Conservation (phyloP, 441 rosid genomes). For the Pelargonium myrrhifolium region DNA sequence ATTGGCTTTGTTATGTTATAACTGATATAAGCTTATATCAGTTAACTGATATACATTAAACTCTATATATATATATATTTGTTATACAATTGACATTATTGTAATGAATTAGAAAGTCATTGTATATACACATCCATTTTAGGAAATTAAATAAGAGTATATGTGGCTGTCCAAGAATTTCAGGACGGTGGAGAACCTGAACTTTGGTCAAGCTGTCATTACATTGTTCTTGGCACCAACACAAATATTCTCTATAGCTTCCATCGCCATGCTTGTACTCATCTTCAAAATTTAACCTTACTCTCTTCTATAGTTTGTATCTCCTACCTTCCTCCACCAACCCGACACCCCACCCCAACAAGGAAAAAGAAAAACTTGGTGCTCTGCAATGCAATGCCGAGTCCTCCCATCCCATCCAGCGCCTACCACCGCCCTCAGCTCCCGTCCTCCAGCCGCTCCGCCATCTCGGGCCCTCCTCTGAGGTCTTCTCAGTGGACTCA, state of each 20-base stretch:
- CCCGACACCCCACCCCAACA: not conserved
- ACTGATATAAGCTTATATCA: too few relatives aligned
- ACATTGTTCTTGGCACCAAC: not conserved
- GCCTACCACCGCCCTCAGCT: not conserved
- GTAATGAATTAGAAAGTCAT: too few relatives aligned
- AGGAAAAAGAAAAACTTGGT: too few relatives aligned
- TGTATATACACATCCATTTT: too few relatives aligned
- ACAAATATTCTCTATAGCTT: not conserved
- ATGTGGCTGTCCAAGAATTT: too few relatives aligned
- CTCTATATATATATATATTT: too few relatives aligned
- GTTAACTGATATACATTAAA: too few relatives aligned
- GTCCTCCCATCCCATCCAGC: not conserved
- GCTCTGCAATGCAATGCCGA: slow-evolving; percentile 2
- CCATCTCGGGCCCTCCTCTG: not conserved
- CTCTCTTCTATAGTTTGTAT: not conserved
- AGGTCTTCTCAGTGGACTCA: not conserved
- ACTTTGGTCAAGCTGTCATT: not conserved
- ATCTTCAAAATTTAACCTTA: not conserved
- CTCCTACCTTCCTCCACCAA: not conserved
- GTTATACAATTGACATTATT: too few relatives aligned
- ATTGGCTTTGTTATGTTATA: too few relatives aligned
- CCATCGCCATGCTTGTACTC: not conserved
- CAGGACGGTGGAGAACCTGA: not conserved
- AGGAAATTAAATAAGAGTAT: too few relatives aligned
- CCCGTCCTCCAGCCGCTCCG: not conserved